Evolutionary conservation across 805 yeast species (phyloP), one percentile per base, ranked within the genome.

Genomic region (Ogataea methanolica): DNA sequence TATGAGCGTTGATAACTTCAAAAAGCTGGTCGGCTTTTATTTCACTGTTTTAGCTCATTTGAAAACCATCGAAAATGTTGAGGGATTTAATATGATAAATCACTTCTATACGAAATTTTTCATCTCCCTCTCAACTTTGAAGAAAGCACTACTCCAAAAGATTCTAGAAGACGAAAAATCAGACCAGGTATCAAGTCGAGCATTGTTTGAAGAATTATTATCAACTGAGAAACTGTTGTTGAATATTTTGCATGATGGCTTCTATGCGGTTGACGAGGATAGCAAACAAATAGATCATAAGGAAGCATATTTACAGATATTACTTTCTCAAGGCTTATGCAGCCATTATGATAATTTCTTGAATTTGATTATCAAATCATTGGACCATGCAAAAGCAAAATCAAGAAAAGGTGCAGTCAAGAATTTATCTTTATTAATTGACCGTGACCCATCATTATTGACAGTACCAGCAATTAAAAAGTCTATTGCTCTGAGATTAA

Each of bases 321-420:
- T 72, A 16, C 47, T 62, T 3, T 56, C 69, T 1, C 66, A 64
- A 42, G 65, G 64, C 5, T 53, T 74, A 16, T 46, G 68, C 11
- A 54, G 61, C 4, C 60, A 73, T 3, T 82, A 83, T 56, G 84
- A 82, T 19, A 70, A 68, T 2, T 80, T 83, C 45, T 52, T 86
- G 43, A 65, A 65, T 22, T 64, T 81, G 15, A 62, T 86, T 3
- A 55, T 84, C 23, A 65, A 69, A 3, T 66, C 78, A 1, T 60
- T 83, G 26, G 75, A 71, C 29, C 75, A 76, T 52, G 65, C 74
- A 1, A 78, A 76, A 49, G 71, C 75, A 34, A 79, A 76, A 48
- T 63, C 82, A 1, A 72, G 83, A 57, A 72, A 86, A 0, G 78
- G 82, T 43, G 89, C 94, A 0, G 72, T 89, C 15, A 83, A 80